Evolutionary conservation across 305 asterid genomes (phyloP).

Genomic region (Fraxinus sp.): DNA sequence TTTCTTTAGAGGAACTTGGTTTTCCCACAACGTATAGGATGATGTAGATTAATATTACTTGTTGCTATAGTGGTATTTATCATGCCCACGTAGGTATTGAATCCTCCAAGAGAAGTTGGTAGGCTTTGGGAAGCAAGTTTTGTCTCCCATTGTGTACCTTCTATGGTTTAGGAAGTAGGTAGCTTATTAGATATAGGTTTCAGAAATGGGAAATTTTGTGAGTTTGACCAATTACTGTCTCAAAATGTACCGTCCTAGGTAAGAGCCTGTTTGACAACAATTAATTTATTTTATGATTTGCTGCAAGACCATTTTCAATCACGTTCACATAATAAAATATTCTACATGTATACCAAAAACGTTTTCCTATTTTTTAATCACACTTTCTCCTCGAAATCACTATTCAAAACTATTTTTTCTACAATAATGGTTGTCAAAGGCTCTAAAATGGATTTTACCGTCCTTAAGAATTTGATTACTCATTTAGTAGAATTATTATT

Average conservation of each 20-base stretch:
- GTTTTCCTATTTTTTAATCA: too few species aligned
- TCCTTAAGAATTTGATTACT: not conserved
- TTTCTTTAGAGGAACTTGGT: not conserved
- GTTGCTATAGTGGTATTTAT: not conserved
- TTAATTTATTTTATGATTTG: too few species aligned
- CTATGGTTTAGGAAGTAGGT: not conserved
- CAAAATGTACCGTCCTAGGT: not conserved
- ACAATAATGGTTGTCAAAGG: too few species aligned
- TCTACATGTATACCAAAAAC: too few species aligned
- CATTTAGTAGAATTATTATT: not conserved
- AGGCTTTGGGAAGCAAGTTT: not conserved
- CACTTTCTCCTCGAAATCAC: too few species aligned
- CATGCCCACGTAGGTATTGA: not conserved
- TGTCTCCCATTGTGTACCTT: not conserved
- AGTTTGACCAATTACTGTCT: not conserved
- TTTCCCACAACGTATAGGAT: not conserved
- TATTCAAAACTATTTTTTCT: too few species aligned
- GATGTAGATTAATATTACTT: not conserved
- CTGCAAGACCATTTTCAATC: too few species aligned
- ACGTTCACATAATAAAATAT: too few species aligned
- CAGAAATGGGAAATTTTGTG: not conserved
- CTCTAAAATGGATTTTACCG: too few species aligned
- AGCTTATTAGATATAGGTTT: not conserved
- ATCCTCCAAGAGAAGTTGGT: not conserved
- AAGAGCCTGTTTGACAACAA: too few species aligned